Conservation (phyloP, 352 stramenopile genomes). For the Globisporangium ultimum region DNA sequence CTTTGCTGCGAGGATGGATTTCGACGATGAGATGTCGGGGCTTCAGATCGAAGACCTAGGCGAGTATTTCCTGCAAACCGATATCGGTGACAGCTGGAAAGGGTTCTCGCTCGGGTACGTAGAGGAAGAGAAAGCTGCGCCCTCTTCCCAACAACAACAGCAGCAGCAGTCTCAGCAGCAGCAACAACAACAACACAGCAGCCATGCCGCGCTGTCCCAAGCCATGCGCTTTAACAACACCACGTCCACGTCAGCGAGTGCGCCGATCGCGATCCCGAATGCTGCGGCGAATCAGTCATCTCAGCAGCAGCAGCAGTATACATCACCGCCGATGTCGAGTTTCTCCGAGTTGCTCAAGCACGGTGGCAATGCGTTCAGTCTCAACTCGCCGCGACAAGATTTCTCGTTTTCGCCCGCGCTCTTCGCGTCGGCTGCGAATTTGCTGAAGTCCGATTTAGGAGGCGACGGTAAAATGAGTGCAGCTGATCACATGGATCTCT, state of each 20-base stretch:
- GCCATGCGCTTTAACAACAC: conserved; percentile 1
- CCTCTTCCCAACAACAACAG: not conserved
- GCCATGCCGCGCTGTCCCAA: not conserved
- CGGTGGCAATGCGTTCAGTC: conserved; percentile 18
- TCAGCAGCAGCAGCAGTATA: conserved; percentile 24
- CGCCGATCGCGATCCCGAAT: conserved; percentile 10
- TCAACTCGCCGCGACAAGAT: conserved; percentile 26
- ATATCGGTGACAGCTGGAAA: conserved; percentile 65
- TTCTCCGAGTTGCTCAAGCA: conserved; percentile 47
- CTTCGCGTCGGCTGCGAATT: conserved; percentile 19
- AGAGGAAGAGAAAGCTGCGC: conserved; percentile 32
- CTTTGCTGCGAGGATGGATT: conserved; percentile 33
- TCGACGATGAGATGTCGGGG: conserved; percentile 66
- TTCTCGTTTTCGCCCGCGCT: conserved; percentile 24
- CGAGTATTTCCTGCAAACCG: conserved; percentile 64
- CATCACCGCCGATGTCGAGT: conserved; percentile 37
- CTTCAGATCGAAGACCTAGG: conserved; percentile 75
- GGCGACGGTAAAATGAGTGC: conserved; percentile 10
- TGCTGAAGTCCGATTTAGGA: conserved; percentile 6
- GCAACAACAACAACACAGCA: not conserved
- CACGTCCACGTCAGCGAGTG: conserved; percentile 5
- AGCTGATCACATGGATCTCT: conserved; percentile 30
- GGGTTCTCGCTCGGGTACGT: conserved; percentile 65
- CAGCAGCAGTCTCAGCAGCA: conserved; percentile 4
- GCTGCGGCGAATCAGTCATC: conserved; percentile 10